Evolutionary conservation across 257 asterid genomes (phyloP), one percentile per base, ranked within the genome.

Genomic region (Rhazya stricta): DNA sequence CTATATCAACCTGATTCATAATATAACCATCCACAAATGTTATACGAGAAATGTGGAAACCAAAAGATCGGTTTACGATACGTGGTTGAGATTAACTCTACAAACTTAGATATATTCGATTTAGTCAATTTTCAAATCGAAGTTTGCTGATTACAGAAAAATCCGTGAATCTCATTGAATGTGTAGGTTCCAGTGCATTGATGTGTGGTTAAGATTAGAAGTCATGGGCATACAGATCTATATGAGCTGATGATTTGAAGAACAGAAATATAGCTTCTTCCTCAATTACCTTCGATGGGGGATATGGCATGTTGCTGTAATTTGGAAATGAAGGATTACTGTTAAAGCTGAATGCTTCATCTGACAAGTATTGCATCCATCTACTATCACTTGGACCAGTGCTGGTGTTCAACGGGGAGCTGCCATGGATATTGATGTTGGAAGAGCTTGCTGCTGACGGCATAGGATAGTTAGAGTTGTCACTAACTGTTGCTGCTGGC

Each of bases 281-380:
- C 1, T 29, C 6, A n/a, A 8, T 48, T 86, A 93, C 98, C 96
- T 86, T 91, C 12, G 97, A 91, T 76, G 96, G 96, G 7, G 93
- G 87, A 79, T 80, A 88, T 12, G 90, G 75, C 46, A 85, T 70
- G 53, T 81, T 71, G 30, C 75, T 77, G 79, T 74, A 78, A 70
- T 80, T 82, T 75, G 86, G 75, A 77, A 83, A 84, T 6, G 89
- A 87, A 23, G 83, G 76, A 66, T 66, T 74, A 58, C 78, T 84
- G 53, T 79, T 76, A 79, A 83, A 85, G 79, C 80, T 66, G 75
- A 89, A 85, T 5, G 95, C 91, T 77, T 94, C 98, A 9, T 90
- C 92, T 1, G 99, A 89, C 71, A 87, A 83, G 83, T 94, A 94
- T 8, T 92, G 97, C 79, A 85, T 82, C 97, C 99, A 94, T 30